Conservation (phyloP, 2,329 filamentous ascomycete genomes). For the Falciphora oryzae region DNA sequence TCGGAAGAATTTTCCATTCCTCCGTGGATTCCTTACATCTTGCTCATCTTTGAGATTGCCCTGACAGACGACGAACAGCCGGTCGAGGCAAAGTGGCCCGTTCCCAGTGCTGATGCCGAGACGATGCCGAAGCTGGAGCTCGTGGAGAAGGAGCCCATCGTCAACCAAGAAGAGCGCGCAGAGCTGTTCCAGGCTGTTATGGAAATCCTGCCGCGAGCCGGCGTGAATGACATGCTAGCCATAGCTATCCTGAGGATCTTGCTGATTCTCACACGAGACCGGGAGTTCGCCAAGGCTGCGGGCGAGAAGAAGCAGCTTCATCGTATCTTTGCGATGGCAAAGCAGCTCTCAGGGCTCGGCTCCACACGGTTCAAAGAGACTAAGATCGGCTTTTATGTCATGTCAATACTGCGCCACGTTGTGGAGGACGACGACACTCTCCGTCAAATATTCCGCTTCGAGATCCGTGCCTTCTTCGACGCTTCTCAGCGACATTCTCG, state of each 20-base stretch:
- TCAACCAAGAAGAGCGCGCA: slow-evolving; percentile 61
- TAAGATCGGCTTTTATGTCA: slow-evolving; percentile 55
- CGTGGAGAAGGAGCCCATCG: slow-evolving; percentile 52
- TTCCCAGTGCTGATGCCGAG: slow-evolving; percentile 45
- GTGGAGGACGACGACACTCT: slow-evolving; percentile 90
- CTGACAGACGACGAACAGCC: slow-evolving; percentile 87
- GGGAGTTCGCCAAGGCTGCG: slow-evolving; percentile 66
- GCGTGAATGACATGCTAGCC: slow-evolving; percentile 80
- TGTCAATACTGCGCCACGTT: slow-evolving; percentile 85
- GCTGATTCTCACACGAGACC: slow-evolving; percentile 78
- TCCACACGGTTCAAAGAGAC: slow-evolving; percentile 63
- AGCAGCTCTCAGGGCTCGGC: slow-evolving; percentile 76
- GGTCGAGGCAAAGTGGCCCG: slow-evolving; percentile 64
- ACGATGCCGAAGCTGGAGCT: slow-evolving; percentile 49
- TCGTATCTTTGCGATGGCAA: slow-evolving; percentile 89
- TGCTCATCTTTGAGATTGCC: slow-evolving; percentile 84
- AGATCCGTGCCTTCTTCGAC: slow-evolving; percentile 76
- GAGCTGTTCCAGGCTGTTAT: slow-evolving; percentile 72
- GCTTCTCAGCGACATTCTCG: slow-evolving; percentile 48
- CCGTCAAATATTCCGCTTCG: slow-evolving; percentile 84
- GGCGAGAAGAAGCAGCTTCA: slow-evolving; percentile 87
- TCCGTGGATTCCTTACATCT: slow-evolving; percentile 85
- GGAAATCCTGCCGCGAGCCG: slow-evolving; percentile 76
- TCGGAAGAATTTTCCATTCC: slow-evolving; percentile 64
- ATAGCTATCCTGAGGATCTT: slow-evolving; percentile 77